Base-by-base conservation (phyloP, 257 asterid species). In the Paulownia fortunei region DNA sequence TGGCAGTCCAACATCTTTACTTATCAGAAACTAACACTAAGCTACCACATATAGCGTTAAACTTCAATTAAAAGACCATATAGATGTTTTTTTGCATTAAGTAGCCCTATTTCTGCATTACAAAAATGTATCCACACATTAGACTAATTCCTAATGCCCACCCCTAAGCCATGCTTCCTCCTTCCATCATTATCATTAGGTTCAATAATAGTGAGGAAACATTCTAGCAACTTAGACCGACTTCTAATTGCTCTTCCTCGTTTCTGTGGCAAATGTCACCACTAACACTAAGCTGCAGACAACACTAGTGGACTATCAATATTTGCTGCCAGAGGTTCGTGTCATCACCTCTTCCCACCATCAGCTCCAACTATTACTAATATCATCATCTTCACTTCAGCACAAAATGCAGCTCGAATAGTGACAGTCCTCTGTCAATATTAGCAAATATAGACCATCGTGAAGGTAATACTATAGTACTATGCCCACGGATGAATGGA, bases 401-500 rank as follows among this genome's bases (percentile, higher is more conserved):
- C 58, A 23, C 58, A 41, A 41, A 15, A 30, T 15, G 5, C 23
- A 52, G 49, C 51, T 65, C 26, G 44, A 32, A 59, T 30, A 59
- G 59, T 56, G 42, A 73, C 12, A 41, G 9, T 66, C 4, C 59
- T 8, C 18, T 4, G 32, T 55, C 32, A 2, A n/a, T 15, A n/a
- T 19, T 41, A 67, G 26, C 60, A 73, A 73, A 59, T 41, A 47
- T 42, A n/a, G 44, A 23, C 36, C 24, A 75, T 5, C 39, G 13
- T 21, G 41, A 74, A 30, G 26, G 49, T 12, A 39, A 11, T 34
- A 32, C 8, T 19, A 24, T 8, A 62, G 26, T 16, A 76, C 30
- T 32, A 44, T 44, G 67, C 26, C 59, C 44, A 68, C 3, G 23
- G 74, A 81, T 52, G 61, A 66, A 68, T 21, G 32, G 66, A 70